Evolutionary conservation across 495 filamentous ascomycete genomes (phyloP).

Genomic region (Daldinia decipiens): DNA sequence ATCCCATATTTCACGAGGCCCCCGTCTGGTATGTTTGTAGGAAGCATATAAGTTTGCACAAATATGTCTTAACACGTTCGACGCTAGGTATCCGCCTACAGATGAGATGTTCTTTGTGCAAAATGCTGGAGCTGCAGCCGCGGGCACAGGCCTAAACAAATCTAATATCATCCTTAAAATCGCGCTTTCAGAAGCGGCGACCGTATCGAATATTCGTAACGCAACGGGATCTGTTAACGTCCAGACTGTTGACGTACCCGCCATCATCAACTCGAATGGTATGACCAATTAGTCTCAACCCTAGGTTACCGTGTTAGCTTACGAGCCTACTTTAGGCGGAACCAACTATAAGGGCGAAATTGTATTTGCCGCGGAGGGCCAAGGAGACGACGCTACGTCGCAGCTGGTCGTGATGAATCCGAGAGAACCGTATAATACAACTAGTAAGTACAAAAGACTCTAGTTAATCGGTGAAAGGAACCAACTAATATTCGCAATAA

Average conservation of each 20-base stretch:
- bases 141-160: conserved; percentile 62
- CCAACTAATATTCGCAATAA: conserved; percentile 7
- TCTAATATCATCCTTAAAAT: conserved; percentile 63
- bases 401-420: conserved; percentile 60
- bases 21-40: conserved; percentile 56
- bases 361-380: conserved; percentile 59
- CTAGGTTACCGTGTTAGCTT: not conserved
- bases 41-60: not conserved
- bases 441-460: conserved; percentile 43
- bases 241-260: conserved; percentile 49
- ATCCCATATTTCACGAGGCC: conserved; percentile 64
- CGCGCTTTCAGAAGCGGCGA: conserved; percentile 52
- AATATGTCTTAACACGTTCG: not conserved
- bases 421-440: conserved; percentile 60
- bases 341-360: conserved; percentile 60
- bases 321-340: conserved; percentile 49
- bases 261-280: conserved; percentile 64
- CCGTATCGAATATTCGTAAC: conserved; percentile 53
- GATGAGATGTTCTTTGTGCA: conserved; percentile 66
- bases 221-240: conserved; percentile 56
- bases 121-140: conserved; percentile 57
- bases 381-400: conserved; percentile 55
- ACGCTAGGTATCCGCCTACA: conserved; percentile 51
- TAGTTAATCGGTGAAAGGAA: not conserved
- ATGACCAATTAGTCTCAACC: not conserved